Base-by-base conservation (phyloP, 225 moss, liverwort and hornwort genomes). In the Polytrichum commune region DNA sequence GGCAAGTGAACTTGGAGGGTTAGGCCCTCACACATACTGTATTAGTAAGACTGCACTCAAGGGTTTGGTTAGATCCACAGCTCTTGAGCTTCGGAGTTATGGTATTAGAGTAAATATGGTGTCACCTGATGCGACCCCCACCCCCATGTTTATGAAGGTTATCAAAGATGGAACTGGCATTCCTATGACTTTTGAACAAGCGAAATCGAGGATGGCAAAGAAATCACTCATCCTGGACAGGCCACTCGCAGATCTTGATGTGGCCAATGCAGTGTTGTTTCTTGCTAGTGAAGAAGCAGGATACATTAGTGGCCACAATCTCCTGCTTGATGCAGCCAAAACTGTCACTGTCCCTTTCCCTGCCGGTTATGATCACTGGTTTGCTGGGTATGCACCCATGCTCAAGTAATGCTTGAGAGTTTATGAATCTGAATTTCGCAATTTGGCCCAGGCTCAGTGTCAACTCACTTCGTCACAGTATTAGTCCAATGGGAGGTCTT, bases 21-120 rank as follows among this genome's bases (percentile, higher is more conserved):
- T 85, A 9, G 89, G 83, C n/a, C 89, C 93, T 0, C 87, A 82
- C 28, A 75, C 83, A 0, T 86, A 91, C 74, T 76, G 79, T 9
- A 77, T 85, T 13, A 75, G 70, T 73, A 93, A 91, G 62, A 80
- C 80, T 10, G 89, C 87, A 3, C 70, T 91, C 4, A 58, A 74
- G 3, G 83, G 72, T 2, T 38, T 91, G 38, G 73, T 84, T 0
- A 70, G 79, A 18, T 84, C 85, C 54, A 81, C 91, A 25, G 87
- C 93, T 7, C 70, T 85, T 60, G 88, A 91, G 82, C 91, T 93
- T 32, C 84, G 85, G 3, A 67, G 19, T 26, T 73, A 63, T 18
- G 88, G 91, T 54, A 90, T 93, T 66, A 69, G 91, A 22, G 88
- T 91, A 6, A 91, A 93, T 19, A 82, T 87, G 69, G 82, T 93